A percentile compares a stretch with the other conserved stretches of the same genome.
Conservation (phyloP, 73 alveolate species). For the Symbiodinium pilosum region DNA sequence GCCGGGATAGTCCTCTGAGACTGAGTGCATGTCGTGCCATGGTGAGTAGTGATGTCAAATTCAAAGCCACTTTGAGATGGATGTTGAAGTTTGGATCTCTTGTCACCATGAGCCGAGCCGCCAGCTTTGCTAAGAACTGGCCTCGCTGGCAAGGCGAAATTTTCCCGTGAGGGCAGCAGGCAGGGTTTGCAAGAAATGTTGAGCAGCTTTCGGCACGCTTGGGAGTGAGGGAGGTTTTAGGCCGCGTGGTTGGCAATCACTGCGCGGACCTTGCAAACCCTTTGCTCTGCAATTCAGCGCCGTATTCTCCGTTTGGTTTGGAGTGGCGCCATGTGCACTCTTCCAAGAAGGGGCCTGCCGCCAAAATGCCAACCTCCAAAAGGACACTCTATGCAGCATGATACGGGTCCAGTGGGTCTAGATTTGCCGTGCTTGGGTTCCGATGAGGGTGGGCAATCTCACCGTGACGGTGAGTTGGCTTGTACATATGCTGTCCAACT, state of each 20-base stretch:
- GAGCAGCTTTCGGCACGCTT: too few relatives aligned
- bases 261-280: neutral
- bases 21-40: neutral
- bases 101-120: neutral
- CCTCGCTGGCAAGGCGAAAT: constrained; percentile 1
- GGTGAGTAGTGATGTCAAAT: neutral
- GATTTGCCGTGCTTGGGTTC: neutral
- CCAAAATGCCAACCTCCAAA: neutral
- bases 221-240: neutral
- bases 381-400: neutral
- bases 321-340: neutral
- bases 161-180: constrained; percentile 25
- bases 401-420: neutral
- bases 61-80: neutral
- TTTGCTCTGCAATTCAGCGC: constrained; percentile 1
- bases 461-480: constrained; percentile 24
- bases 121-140: neutral
- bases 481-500: constrained; percentile 6
- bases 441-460: constrained; percentile 4
- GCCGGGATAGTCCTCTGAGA: neutral
- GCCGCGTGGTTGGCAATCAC: neutral
- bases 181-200: neutral
- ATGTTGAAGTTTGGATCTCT: neutral
- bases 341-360: constrained; percentile 20
- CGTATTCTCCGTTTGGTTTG: neutral